These are phyloP conservation scores for Zasmidium cellare DNA, from an alignment of 2,329 filamentous ascomycete species.

Conservation along the genomic window DNA sequence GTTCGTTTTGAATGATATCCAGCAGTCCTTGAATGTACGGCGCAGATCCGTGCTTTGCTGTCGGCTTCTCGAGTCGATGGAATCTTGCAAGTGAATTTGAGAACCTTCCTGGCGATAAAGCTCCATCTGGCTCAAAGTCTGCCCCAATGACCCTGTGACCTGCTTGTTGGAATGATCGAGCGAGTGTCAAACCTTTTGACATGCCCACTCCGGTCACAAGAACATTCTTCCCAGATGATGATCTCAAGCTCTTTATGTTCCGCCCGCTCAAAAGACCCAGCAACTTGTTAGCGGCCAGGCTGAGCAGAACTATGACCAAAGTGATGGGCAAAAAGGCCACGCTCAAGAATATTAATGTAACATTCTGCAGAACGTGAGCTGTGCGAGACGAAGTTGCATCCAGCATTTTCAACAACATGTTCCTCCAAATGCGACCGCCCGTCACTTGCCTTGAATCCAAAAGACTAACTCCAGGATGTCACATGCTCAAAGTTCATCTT, in stretches of 20 bases:
- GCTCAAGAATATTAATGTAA: conserved; percentile 47
- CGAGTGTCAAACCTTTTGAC: conserved; percentile 67
- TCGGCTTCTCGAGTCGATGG: conserved; percentile 46
- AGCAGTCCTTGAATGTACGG: conserved; percentile 60
- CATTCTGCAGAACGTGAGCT: conserved; percentile 50
- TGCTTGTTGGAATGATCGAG: conserved; percentile 61
- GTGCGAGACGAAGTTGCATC: not conserved
- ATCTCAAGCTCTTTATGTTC: not conserved
- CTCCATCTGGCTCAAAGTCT: conserved; percentile 54
- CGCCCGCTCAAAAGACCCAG: not conserved
- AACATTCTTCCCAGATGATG: conserved; percentile 52
- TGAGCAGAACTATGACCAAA: conserved; percentile 44
- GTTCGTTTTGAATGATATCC: conserved; percentile 59
- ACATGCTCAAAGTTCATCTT: no score
- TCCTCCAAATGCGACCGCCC: no score
- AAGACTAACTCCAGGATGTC: no score
- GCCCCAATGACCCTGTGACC: conserved; percentile 73
- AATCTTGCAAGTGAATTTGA: conserved; percentile 60
- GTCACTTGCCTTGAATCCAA: no score
- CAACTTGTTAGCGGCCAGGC: conserved; percentile 23
- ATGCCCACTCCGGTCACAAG: conserved; percentile 74
- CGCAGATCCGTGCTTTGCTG: conserved; percentile 35
- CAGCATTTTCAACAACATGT: not conserved
- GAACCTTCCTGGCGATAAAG: conserved; percentile 54
- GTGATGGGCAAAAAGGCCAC: conserved; percentile 52